Base-by-base conservation (phyloP, 352 stramenopile genomes). In the Pythium guiyangense region DNA sequence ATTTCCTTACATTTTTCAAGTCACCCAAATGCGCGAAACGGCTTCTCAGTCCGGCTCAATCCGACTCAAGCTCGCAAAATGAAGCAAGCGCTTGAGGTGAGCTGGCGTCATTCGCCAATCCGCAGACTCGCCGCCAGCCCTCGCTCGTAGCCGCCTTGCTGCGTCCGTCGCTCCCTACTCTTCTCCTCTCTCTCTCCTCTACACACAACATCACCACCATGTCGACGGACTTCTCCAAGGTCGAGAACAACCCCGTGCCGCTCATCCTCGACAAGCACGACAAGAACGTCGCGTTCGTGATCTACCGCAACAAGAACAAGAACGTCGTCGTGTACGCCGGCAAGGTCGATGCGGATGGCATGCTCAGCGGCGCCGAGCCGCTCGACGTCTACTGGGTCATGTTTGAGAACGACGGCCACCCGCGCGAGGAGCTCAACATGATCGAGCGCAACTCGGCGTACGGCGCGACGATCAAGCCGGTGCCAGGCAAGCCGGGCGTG, bases 221-320 rank as follows among this genome's bases (percentile, higher is more conserved):
- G 80, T 85, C 74, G 69, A 79, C 85, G 31, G 84, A 94, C 70
- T 94, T 90, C 71, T 86, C 79, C 65, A 92, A 94, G 70, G 80
- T 90, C 27, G 82, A 92, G 57, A 90, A 94, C 79, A 86, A 92
- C 70, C 84, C 84, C 6, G 59, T 94, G 67, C 78, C 79, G 44
- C 52, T 85, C 26, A 79, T 94, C 63, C 71, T 73, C 26, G 79
- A 88, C 51, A 89, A 90, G 62, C 64, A 81, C 67, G 81, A 93
- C 67, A 45, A 73, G 25, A 88, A 95, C 63, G 71, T 85, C 37
- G 79, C 75, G 25, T 95, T 95, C 62, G 79, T 88, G 18, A 76
- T 95, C 52, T 90, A 95, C 77, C 85, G 85, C 71, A 93, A 93
- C 77, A 95, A 93, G 79, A 95, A 95, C 75, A 89, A 88, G 70